Evolutionary conservation across 2,329 filamentous ascomycete genomes (phyloP).

Genomic region (Monilinia fructigena): DNA sequence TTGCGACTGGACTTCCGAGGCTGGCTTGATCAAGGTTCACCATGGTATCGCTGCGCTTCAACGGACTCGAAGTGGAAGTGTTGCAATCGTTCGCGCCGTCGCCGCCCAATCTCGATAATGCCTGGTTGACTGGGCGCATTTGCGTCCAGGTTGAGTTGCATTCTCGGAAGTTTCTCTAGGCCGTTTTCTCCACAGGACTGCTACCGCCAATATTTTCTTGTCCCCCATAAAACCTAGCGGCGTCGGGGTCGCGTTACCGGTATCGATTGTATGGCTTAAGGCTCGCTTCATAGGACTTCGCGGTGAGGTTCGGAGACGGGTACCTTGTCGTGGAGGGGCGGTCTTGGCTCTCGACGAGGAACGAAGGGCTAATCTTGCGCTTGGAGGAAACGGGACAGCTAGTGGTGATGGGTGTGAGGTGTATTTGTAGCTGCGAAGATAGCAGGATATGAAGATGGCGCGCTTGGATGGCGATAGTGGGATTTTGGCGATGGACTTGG

Average conservation of each 20-base stretch:
- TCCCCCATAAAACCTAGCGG: conserved; percentile 34
- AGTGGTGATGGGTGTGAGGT: conserved; percentile 51
- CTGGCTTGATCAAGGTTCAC: conserved; percentile 82
- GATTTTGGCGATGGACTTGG: conserved; percentile 51
- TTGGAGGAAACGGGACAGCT: conserved; percentile 64
- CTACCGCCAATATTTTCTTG: conserved; percentile 46
- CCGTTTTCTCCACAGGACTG: conserved; percentile 48
- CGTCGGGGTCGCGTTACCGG: conserved; percentile 62
- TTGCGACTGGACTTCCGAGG: conserved; percentile 82
- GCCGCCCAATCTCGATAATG: conserved; percentile 50
- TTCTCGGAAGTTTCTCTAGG: conserved; percentile 53
- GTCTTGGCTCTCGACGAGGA: conserved; percentile 61
- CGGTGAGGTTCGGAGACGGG: conserved; percentile 68
- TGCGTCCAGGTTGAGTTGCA: conserved; percentile 50
- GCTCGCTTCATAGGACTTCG: conserved; percentile 80
- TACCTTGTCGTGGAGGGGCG: conserved; percentile 53
- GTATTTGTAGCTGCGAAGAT: conserved; percentile 39
- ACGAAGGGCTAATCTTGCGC: conserved; percentile 63
- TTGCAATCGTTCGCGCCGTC: conserved; percentile 46
- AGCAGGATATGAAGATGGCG: conserved; percentile 52
- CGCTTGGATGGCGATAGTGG: conserved; percentile 53
- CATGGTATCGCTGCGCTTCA: conserved; percentile 87
- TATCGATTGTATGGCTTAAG: conserved; percentile 63
- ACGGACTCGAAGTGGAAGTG: conserved; percentile 69
- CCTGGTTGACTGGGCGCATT: conserved; percentile 51